Conservation (phyloP, 2,329 filamentous ascomycete genomes). For the Sclerotinia subarctica region DNA sequence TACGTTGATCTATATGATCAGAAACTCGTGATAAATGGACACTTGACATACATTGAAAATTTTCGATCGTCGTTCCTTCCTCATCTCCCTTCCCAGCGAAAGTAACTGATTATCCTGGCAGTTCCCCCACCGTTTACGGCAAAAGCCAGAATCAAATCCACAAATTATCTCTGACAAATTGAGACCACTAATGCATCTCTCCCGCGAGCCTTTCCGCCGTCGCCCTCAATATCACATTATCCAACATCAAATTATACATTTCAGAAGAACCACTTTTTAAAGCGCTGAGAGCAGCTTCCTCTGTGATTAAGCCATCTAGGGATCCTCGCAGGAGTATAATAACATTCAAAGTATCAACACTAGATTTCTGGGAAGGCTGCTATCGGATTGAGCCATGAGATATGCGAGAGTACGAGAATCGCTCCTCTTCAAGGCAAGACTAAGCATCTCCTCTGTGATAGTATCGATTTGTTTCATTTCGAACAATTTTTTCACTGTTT, state of each 20-base stretch:
- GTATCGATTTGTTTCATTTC: neutral
- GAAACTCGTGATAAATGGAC: no score
- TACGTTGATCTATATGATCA: no score
- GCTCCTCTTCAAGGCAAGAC: fast-evolving
- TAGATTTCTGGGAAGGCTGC: neutral
- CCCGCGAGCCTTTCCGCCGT: neutral
- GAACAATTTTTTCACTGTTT: neutral
- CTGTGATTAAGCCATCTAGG: neutral
- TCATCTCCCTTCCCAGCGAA: neutral
- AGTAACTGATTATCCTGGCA: neutral
- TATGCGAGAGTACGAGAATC: neutral
- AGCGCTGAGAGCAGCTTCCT: neutral
- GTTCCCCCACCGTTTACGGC: no score
- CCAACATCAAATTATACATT: neutral
- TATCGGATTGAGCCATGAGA: neutral
- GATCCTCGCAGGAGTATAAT: neutral
- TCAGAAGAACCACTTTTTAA: neutral
- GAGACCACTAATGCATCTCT: neutral
- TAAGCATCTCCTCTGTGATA: neutral
- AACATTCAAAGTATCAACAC: neutral
- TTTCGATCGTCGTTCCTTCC: no score
- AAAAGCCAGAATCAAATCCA: no score
- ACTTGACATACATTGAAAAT: no score
- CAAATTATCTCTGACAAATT: neutral
- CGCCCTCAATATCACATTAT: neutral